A percentile compares a stretch with the other conserved stretches of the same genome.
Evolutionary conservation across 2,329 filamentous ascomycete species (phyloP).

Genomic region (Fusarium tjaetaba): DNA sequence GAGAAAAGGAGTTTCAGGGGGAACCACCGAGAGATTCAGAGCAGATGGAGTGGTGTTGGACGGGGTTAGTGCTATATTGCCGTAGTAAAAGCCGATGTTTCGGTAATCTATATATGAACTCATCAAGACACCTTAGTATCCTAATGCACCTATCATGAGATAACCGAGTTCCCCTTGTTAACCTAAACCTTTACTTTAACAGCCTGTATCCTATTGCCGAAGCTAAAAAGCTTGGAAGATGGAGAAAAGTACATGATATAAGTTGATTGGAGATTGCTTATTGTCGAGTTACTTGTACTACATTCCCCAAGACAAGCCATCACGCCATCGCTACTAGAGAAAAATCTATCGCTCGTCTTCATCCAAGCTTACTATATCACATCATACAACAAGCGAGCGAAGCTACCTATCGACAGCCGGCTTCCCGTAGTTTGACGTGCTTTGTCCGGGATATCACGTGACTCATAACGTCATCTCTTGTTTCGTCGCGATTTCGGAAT

Average conservation of each 20-base stretch:
- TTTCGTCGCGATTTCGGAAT: slow-evolving; percentile 23
- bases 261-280: neutral
- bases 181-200: neutral
- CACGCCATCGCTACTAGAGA: neutral
- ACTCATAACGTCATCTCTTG: slow-evolving; percentile 32
- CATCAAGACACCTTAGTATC: neutral
- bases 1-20: neutral
- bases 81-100: neutral
- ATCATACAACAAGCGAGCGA: neutral
- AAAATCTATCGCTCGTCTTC: neutral
- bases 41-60: neutral
- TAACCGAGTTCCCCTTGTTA: neutral
- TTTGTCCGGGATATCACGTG: slow-evolving; percentile 33
- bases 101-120: neutral
- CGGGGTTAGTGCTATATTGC: neutral
- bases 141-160: neutral
- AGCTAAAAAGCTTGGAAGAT: neutral
- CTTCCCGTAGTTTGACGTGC: neutral
- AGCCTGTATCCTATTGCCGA: neutral
- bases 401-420: neutral
- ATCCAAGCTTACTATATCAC: neutral
- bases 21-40: neutral
- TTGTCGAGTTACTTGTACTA: neutral
- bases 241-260: neutral
- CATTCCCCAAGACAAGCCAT: neutral